phyloP scores from a whole-genome alignment of 2,329 filamentous ascomycete genomes.

The Colletotrichum brevisporum region DNA sequence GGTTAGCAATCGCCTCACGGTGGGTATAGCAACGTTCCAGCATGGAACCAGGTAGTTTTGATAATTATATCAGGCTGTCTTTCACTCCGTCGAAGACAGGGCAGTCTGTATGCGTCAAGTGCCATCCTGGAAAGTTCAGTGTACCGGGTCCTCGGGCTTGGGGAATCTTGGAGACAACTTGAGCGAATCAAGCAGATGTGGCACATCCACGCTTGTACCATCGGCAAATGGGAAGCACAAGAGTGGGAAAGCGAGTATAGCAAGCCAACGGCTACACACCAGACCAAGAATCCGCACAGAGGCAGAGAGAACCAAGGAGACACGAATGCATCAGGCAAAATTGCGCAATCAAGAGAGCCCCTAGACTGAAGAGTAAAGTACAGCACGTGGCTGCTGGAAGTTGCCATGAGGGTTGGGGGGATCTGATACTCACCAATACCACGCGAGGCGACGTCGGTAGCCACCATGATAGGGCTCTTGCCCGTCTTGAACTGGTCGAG shows the following conservation, averaged over 20 bases:
- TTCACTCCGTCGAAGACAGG: conserved; percentile 70
- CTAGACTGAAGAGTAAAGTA: conserved; percentile 95
- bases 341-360: conserved; percentile 90
- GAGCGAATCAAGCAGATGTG: conserved; percentile 80
- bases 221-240: conserved; percentile 72
- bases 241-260: conserved; percentile 84
- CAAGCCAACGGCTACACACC: conserved; percentile 75
- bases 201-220: conserved; percentile 85
- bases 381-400: conserved; percentile 74
- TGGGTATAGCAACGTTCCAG: conserved; percentile 75
- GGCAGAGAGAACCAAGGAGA: conserved; percentile 81
- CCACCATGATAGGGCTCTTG: conserved; percentile 99
- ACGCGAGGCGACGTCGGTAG: conserved; percentile 99
- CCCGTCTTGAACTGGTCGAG: conserved; percentile 99
- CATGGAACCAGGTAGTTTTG: conserved; percentile 61
- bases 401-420: conserved; percentile 62
- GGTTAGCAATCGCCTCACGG: conserved; percentile 80
- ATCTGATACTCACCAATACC: conserved; percentile 97
- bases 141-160: conserved; percentile 70
- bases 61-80: conserved; percentile 67
- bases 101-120: conserved; percentile 73
- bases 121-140: conserved; percentile 67
- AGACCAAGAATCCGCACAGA: conserved; percentile 89
- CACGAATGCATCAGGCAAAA: conserved; percentile 90
- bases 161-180: conserved; percentile 76